A percentile compares a stretch with the other conserved stretches of the same genome.
Conservation (phyloP, 768 basidiomycete genomes). For the Boletus sp. region DNA sequence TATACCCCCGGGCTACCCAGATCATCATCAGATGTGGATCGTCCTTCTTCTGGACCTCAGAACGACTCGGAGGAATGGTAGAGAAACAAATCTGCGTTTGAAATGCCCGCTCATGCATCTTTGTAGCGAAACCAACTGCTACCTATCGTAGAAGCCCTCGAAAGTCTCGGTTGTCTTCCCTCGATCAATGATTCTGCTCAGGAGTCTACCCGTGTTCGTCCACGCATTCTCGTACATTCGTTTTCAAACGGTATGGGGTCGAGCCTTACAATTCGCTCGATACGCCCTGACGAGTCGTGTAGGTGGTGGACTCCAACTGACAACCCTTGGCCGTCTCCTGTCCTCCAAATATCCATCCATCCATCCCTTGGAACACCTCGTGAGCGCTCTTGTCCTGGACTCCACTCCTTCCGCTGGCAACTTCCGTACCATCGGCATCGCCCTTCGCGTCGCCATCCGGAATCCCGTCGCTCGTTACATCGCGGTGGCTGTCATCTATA, state of each 20-base stretch:
- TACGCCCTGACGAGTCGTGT: background rate
- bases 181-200: background rate
- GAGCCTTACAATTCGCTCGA: background rate
- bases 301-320: conserved; percentile 27
- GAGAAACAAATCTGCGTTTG: background rate
- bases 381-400: conserved; percentile 23
- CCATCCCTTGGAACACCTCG: background rate
- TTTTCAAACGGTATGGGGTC: conserved; percentile 30
- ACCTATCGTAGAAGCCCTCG: conserved; percentile 23
- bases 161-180: conserved; percentile 24
- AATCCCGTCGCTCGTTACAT: conserved; percentile 20
- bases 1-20: conserved; percentile 28
- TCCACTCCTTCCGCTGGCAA: conserved; percentile 18
- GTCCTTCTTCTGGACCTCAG: conserved; percentile 19
- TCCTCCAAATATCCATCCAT: conserved; percentile 15
- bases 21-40: conserved; percentile 25
- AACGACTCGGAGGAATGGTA: conserved; percentile 17
- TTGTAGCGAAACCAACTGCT: conserved; percentile 18
- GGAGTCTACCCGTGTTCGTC: background rate
- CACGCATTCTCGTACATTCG: conserved; percentile 27
- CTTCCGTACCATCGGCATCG: conserved; percentile 18
- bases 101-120: background rate
- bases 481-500: conserved; percentile 12
- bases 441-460: conserved; percentile 20
- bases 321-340: conserved; percentile 17